phyloP scores from a whole-genome alignment of 306 rosid species.

The Medicago lupulina region DNA sequence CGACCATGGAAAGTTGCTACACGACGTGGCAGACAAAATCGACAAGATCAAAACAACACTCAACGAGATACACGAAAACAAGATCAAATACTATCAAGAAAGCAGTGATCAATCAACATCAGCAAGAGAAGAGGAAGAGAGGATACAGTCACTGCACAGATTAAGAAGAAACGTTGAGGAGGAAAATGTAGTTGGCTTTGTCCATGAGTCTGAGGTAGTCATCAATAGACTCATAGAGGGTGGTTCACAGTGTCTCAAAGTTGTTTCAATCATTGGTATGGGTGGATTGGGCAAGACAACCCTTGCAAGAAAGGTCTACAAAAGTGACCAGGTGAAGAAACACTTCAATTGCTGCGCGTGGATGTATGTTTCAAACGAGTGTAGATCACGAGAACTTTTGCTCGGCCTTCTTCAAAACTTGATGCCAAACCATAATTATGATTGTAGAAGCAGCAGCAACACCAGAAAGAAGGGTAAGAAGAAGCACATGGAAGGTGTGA shows the following conservation, averaged over 20 bases:
- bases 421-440: background rate
- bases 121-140: background rate
- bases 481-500: background rate
- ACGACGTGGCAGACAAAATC: background rate
- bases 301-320: slow-evolving; percentile 10
- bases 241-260: background rate
- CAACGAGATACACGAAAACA: slow-evolving; percentile 12
- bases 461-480: background rate
- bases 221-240: background rate
- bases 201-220: background rate
- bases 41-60: slow-evolving; percentile 16
- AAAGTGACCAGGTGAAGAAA: background rate
- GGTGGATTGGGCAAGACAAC: slow-evolving; percentile 22
- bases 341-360: background rate
- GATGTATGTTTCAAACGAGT: slow-evolving; percentile 22
- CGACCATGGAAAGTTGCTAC: background rate
- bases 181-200: slow-evolving; percentile 16
- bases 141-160: background rate
- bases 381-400: background rate
- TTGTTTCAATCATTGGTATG: slow-evolving; percentile 28
- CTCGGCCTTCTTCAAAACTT: background rate
- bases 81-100: background rate
- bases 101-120: background rate
- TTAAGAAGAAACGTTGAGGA: slow-evolving; percentile 17
- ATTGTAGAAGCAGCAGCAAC: background rate